Conservation (phyloP, 306 rosid genomes). For the Gastrolobium villosum region DNA sequence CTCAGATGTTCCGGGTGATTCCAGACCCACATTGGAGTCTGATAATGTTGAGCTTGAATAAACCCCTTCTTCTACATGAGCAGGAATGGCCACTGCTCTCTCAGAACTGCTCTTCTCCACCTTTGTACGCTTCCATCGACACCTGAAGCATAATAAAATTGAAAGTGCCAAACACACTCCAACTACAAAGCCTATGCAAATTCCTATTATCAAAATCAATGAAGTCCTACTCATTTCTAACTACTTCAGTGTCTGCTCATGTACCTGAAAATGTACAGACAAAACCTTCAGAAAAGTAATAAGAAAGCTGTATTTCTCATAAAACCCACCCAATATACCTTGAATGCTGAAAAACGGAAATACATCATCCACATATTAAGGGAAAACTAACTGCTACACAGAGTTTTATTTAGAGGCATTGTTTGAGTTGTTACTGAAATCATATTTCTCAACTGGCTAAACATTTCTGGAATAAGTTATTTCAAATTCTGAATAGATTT, state of each 20-base stretch:
- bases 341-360: slow-evolving; percentile 8
- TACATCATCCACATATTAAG: background rate
- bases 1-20: slow-evolving; percentile 86
- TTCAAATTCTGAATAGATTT: slow-evolving; percentile 8
- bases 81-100: slow-evolving; percentile 61
- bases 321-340: background rate
- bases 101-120: slow-evolving; percentile 70
- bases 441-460: background rate
- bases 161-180: slow-evolving; percentile 72
- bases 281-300: slow-evolving; percentile 25
- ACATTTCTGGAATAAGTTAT: background rate
- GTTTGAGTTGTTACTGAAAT: background rate
- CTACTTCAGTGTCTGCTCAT: slow-evolving; percentile 33
- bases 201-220: slow-evolving; percentile 68
- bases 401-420: slow-evolving; percentile 25
- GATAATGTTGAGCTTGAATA: slow-evolving; percentile 67
- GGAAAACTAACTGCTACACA: slow-evolving; percentile 22
- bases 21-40: slow-evolving; percentile 73
- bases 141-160: slow-evolving; percentile 61
- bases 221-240: slow-evolving; percentile 39
- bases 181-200: slow-evolving; percentile 76
- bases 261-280: slow-evolving; percentile 46
- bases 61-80: slow-evolving; percentile 60
- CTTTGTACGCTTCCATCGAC: slow-evolving; percentile 60
- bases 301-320: background rate